Percentiles rank a stretch among this genome's conserved stretches.
Evolutionary conservation across 306 rosid genomes (phyloP).

Genomic region (Lotus japonicus): DNA sequence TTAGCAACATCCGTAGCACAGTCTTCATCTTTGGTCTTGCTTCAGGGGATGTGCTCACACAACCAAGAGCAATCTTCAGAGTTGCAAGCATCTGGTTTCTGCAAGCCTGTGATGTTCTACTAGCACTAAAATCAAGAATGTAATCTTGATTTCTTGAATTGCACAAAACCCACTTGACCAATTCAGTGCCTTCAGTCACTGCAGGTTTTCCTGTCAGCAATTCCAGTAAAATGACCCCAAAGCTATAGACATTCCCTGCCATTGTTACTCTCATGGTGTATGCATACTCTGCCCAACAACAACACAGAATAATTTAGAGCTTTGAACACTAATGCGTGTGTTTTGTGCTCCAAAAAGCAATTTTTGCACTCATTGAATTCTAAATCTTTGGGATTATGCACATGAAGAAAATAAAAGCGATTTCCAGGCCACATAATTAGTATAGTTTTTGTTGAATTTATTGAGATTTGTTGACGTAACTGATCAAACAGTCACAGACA

Average conservation of each 20-base stretch:
- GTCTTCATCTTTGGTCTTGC: conserved; percentile 86
- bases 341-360: neutral
- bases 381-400: neutral
- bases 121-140: conserved; percentile 57
- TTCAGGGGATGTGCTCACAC: conserved; percentile 59
- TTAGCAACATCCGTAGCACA: conserved; percentile 67
- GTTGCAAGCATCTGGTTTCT: conserved; percentile 73
- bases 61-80: conserved; percentile 55
- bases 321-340: neutral
- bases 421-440: no score
- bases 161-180: conserved; percentile 62
- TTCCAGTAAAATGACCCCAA: conserved; percentile 73
- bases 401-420: neutral
- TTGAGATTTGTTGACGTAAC: neutral
- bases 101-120: conserved; percentile 55
- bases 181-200: conserved; percentile 69
- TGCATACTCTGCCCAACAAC: conserved; percentile 71
- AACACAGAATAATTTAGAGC: neutral
- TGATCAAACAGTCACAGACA: neutral
- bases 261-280: conserved; percentile 77
- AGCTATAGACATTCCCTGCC: conserved; percentile 84
- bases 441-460: neutral
- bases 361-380: neutral
- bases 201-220: conserved; percentile 82
- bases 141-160: conserved; percentile 42